Evolutionary conservation across 2,329 filamentous ascomycete species (phyloP).

Genomic region (Cadophora sp.): DNA sequence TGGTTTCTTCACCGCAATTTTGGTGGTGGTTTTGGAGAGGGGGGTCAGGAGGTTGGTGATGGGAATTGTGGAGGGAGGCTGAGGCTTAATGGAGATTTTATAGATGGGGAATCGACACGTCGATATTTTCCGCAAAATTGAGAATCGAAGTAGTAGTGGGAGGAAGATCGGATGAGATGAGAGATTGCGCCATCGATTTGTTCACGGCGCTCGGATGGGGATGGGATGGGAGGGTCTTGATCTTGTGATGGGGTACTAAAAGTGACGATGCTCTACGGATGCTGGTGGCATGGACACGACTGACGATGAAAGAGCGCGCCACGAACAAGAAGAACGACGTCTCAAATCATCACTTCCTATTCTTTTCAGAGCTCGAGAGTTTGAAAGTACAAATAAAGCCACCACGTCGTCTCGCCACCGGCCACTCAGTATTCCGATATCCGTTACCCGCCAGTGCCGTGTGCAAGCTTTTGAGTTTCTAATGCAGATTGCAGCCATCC

Average conservation of each 20-base stretch:
- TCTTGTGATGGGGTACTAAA: background rate
- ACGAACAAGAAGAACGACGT: background rate
- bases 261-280: background rate
- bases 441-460: background rate
- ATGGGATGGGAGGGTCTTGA: background rate
- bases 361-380: background rate
- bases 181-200: background rate
- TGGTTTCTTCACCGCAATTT: background rate
- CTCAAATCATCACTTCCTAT: background rate
- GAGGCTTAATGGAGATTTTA: background rate
- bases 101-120: constrained; percentile 9
- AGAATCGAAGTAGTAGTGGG: no score
- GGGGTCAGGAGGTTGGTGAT: background rate
- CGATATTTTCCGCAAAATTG: background rate
- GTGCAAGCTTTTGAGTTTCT: background rate
- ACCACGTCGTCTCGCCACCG: background rate
- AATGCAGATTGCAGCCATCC: background rate
- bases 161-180: background rate
- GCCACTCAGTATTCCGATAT: background rate
- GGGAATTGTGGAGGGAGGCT: background rate
- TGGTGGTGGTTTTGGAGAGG: background rate
- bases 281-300: background rate
- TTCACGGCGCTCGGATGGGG: background rate
- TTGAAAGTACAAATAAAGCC: background rate
- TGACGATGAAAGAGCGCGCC: background rate